Percentiles rank a stretch among this genome's conserved stretches.
Evolutionary conservation across 768 basidiomycete species (phyloP).

Genomic region (Sistotremastrum niveocremeum): DNA sequence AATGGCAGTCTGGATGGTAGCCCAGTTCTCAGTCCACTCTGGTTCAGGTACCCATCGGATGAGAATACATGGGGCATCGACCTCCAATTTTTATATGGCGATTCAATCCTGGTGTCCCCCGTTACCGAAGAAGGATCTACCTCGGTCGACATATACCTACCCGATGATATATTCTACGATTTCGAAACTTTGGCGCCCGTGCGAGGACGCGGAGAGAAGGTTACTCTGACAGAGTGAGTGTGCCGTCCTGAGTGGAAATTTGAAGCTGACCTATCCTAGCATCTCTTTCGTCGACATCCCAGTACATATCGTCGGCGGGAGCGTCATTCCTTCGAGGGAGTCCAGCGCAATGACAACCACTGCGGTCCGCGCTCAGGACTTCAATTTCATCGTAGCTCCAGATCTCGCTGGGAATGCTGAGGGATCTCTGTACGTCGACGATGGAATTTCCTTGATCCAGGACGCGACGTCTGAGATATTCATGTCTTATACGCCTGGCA

Average conservation of each 20-base stretch:
- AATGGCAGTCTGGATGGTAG: conserved; percentile 42
- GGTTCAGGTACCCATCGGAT: conserved; percentile 57
- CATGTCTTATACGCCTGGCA: conserved; percentile 15
- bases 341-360: conserved; percentile 48
- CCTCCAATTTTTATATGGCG: conserved; percentile 57
- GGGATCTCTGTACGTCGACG: conserved; percentile 49
- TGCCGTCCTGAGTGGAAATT: not conserved
- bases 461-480: conserved; percentile 15
- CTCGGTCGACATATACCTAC: conserved; percentile 47
- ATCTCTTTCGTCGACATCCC: conserved; percentile 47
- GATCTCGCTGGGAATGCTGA: conserved; percentile 33
- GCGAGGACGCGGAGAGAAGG: conserved; percentile 29
- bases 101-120: conserved; percentile 54
- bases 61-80: conserved; percentile 43
- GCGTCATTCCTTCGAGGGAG: conserved; percentile 41
- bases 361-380: conserved; percentile 37
- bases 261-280: conserved; percentile 11
- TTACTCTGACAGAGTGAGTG: conserved; percentile 20
- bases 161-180: conserved; percentile 53
- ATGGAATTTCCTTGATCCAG: conserved; percentile 37
- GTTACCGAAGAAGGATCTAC: conserved; percentile 49
- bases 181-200: conserved; percentile 37
- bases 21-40: conserved; percentile 50
- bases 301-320: conserved; percentile 46
- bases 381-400: conserved; percentile 52